A percentile compares a stretch with the other conserved stretches of the same genome.
Evolutionary conservation across 2,329 filamentous ascomycete species (phyloP).

Genomic region (Fusarium austroafricanum): DNA sequence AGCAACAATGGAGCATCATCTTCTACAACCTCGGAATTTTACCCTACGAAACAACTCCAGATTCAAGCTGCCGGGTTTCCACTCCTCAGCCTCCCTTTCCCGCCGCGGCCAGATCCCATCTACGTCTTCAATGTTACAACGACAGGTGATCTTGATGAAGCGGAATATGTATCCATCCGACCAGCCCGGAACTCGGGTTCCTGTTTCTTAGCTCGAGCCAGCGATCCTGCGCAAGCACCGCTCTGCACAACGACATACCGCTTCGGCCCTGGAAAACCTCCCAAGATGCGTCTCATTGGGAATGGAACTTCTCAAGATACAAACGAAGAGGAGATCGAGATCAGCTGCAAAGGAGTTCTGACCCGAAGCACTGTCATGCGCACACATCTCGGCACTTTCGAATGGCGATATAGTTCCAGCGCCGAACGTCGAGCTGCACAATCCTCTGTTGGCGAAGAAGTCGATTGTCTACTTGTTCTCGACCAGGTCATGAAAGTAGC

Average conservation of each 20-base stretch:
- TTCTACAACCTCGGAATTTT: constrained; percentile 49
- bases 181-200: constrained; percentile 59
- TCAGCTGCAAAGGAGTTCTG: constrained; percentile 53
- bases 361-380: constrained; percentile 61
- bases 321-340: constrained; percentile 43
- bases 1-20: not conserved
- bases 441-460: constrained; percentile 40
- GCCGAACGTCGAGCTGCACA: constrained; percentile 57
- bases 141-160: constrained; percentile 53
- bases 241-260: constrained; percentile 67
- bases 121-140: constrained; percentile 56
- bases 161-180: constrained; percentile 65
- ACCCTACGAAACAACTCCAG: constrained; percentile 59
- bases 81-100: constrained; percentile 56
- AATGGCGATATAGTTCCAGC: constrained; percentile 66
- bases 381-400: constrained; percentile 62
- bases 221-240: constrained; percentile 49
- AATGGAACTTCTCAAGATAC: not conserved
- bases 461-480: constrained; percentile 62
- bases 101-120: constrained; percentile 55
- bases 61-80: constrained; percentile 61
- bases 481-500: constrained; percentile 57
- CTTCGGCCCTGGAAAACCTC: constrained; percentile 65
- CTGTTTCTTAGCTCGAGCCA: constrained; percentile 60
- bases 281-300: constrained; percentile 54